A percentile compares a stretch with the other conserved stretches of the same genome.
phyloP scores from a whole-genome alignment of 2,329 filamentous ascomycete species.

The Orbilia javanica region DNA sequence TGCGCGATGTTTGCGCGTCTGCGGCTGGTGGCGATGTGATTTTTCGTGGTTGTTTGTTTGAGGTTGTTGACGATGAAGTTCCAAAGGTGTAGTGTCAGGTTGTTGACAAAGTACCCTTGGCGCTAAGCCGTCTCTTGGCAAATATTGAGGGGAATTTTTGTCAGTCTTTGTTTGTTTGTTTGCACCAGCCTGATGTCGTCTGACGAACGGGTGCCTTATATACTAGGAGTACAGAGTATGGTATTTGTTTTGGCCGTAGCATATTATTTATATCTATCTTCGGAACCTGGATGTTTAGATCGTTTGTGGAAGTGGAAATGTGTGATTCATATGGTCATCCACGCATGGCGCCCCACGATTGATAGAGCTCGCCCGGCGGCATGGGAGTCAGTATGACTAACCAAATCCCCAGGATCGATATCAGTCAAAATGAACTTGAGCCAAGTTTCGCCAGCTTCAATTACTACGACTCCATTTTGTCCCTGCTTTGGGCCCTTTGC shows the following conservation, averaged over 20 bases:
- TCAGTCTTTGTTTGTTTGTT: constrained; percentile 21
- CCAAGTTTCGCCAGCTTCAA: too few species aligned
- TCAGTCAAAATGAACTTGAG: too few species aligned
- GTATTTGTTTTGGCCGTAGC: not conserved
- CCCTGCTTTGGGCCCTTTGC: too few species aligned
- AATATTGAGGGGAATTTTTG: not conserved
- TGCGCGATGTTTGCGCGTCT: constrained; percentile 48
- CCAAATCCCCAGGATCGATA: not conserved
- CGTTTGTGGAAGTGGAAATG: too few species aligned
- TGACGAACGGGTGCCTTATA: too few species aligned
- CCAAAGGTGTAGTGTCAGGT: constrained; percentile 25
- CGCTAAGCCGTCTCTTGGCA: not conserved
- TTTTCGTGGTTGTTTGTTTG: constrained; percentile 38
- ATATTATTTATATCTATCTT: not conserved
- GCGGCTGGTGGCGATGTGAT: constrained; percentile 50
- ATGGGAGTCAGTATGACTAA: not conserved
- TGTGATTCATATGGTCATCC: not conserved
- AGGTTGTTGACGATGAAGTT: constrained; percentile 36
- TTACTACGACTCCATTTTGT: not conserved
- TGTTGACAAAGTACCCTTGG: constrained; percentile 53
- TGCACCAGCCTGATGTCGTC: not conserved
- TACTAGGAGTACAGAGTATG: too few species aligned
- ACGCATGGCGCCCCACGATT: not conserved
- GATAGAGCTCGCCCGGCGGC: too few species aligned
- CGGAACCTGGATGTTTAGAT: not conserved